These are phyloP conservation scores for Calocybe gangraenosa DNA, from an alignment of 768 basidiomycete species.

Conservation along the genomic window DNA sequence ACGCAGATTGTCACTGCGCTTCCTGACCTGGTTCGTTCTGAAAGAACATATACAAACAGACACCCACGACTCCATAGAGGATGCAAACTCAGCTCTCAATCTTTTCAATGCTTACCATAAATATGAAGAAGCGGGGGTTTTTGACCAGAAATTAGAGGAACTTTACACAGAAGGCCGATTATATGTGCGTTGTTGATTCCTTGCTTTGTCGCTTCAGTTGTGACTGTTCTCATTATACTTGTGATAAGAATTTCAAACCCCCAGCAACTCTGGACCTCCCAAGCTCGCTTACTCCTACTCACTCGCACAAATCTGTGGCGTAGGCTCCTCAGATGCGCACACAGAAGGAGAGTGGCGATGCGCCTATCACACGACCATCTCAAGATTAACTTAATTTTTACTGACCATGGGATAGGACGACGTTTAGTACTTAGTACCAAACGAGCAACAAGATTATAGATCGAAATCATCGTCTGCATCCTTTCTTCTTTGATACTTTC, in stretches of 20 bases:
- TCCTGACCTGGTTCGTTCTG: constrained; percentile 92
- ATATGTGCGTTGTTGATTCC: constrained; percentile 50
- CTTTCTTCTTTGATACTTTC: constrained; percentile 60
- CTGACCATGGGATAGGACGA: no score
- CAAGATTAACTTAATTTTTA: no score
- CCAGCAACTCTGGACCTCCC: constrained; percentile 8
- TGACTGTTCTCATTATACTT: not conserved
- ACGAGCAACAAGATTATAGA: constrained; percentile 25
- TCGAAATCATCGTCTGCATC: constrained; percentile 69
- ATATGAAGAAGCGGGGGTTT: constrained; percentile 69
- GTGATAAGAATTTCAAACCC: constrained; percentile 19
- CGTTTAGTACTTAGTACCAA: no score
- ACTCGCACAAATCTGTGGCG: constrained; percentile 3
- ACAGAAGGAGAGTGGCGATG: no score
- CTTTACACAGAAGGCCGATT: constrained; percentile 74
- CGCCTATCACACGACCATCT: no score
- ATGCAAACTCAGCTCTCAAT: constrained; percentile 81
- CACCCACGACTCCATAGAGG: constrained; percentile 98
- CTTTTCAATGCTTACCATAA: constrained; percentile 80
- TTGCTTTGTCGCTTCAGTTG: not conserved
- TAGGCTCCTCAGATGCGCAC: constrained; percentile 5
- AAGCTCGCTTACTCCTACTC: constrained; percentile 1
- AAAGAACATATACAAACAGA: constrained; percentile 90
- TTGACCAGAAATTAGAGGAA: constrained; percentile 87
- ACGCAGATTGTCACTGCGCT: constrained; percentile 85